phyloP scores from a whole-genome alignment of 768 basidiomycete genomes.

The Dacryopinax spathularia region DNA sequence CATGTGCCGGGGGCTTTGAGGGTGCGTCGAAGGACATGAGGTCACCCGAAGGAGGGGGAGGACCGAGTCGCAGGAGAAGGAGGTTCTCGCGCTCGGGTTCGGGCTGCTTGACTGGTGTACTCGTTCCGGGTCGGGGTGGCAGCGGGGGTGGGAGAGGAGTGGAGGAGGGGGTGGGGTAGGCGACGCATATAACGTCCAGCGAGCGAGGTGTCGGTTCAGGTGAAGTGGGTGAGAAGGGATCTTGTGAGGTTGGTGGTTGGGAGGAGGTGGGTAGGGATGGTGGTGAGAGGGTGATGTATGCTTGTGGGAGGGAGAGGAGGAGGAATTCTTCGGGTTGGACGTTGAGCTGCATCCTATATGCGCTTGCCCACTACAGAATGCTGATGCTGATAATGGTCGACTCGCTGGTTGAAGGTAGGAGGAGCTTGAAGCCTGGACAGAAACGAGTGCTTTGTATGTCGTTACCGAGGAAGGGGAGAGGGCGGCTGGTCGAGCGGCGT shows the following conservation, averaged over 20 bases:
- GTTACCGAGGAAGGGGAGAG: no score
- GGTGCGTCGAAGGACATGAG: conserved; percentile 56
- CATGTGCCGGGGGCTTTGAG: conserved; percentile 24
- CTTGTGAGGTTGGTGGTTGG: no score
- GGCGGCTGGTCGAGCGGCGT: no score
- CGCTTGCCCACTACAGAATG: no score
- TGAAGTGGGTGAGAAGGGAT: conserved; percentile 18
- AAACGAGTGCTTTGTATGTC: no score
- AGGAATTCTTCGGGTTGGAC: conserved; percentile 31
- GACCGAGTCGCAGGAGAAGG: conserved; percentile 20
- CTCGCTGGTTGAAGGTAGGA: no score
- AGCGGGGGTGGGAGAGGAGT: no score
- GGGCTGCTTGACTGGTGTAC: conserved; percentile 16
- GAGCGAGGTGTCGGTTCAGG: conserved; percentile 27
- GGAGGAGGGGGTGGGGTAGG: conserved; percentile 22
- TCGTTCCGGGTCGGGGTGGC: conserved; percentile 26
- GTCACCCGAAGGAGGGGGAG: conserved; percentile 25
- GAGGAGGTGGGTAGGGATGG: no score
- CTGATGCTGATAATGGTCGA: no score
- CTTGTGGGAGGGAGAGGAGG: conserved; percentile 39
- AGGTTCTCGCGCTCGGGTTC: conserved; percentile 20
- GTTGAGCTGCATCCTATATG: no score
- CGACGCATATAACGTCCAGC: conserved; percentile 50
- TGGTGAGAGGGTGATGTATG: conserved; percentile 30
- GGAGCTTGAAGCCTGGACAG: no score